Base-by-base conservation (phyloP, 2,329 filamentous ascomycete genomes). In the Davidsoniella australis region DNA sequence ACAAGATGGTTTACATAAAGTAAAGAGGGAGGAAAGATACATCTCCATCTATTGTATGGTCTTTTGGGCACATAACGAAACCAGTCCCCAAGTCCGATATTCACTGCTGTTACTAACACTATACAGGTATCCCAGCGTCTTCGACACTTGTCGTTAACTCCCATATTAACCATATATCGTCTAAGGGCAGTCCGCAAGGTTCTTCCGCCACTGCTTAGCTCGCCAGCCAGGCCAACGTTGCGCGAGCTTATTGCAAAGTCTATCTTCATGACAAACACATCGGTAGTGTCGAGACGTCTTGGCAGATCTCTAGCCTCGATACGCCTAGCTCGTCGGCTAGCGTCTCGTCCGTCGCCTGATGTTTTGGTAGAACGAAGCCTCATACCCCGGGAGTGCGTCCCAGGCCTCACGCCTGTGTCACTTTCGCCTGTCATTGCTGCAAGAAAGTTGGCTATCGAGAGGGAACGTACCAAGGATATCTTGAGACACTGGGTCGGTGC, bases 231-330 rank as follows among this genome's bases (percentile, higher is more conserved):
- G 6, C 76, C 80, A 2, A 71, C 75, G 3, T 66, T 79, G 2
- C 62, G 73, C 37, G 75, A 81, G 50, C 75, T 84, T 12, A 76
- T 80, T 47, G 63, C 68, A 18, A 72, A 78, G 39, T 72, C 68
- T 60, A 83, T 85, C 58, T 80, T 83, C 62, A 63, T 83, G 40
- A 81, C 78, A 39, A 68, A 72, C 49, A 84, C 77, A 12, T 75
- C 79, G 33, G 69, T 80, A 42, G 71, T 80, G 20, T 81, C 80
- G 3, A 73, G 78, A 17, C 67, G 69, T 18, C 70, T 85, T 2
- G 75, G 73, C 42, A 72, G 78, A 50, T 79, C 71, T 12, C 68
- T 85, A 2, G 73, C 78, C 5, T 72, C 73, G 47, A 84, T 84
- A 57, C 74, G 75, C 26, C 68, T 85, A 4, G 73, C 78, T 23